Conservation (phyloP, 129 eudicot genomes). For the sunflower (Helianthus annuus) region DNA sequence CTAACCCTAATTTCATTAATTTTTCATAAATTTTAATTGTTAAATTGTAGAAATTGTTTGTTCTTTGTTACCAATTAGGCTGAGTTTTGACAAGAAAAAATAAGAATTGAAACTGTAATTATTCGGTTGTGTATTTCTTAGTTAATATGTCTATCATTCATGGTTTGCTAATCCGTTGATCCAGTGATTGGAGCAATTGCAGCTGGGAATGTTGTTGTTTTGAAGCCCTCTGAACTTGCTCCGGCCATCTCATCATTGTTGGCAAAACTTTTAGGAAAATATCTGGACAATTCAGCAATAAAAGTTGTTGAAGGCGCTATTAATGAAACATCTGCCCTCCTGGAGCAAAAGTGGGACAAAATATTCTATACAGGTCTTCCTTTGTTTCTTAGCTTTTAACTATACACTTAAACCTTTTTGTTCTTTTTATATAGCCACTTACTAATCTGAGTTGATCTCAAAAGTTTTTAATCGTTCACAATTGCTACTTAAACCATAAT, state of each 20-base stretch:
- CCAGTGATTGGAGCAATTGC: conserved; percentile 98
- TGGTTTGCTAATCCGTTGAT: conserved; percentile 48
- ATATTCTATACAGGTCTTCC: conserved; percentile 82
- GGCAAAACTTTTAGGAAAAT: conserved; percentile 60
- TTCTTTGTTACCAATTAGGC: background rate
- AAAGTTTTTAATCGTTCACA: conserved; percentile 9
- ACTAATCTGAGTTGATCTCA: background rate
- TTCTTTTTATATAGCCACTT: conserved; percentile 3
- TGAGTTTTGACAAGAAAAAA: background rate
- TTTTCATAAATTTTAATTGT: too few relatives aligned
- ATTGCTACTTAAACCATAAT: background rate
- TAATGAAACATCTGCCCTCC: conserved; percentile 75
- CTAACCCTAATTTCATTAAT: too few relatives aligned
- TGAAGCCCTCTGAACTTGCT: conserved; percentile 89
- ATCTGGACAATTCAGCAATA: conserved; percentile 70
- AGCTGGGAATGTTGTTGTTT: conserved; percentile 86
- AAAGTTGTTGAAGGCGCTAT: conserved; percentile 87
- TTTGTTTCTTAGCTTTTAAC: conserved; percentile 14
- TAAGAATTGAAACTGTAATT: background rate
- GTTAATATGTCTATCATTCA: background rate
- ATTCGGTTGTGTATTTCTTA: background rate
- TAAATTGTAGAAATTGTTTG: too few relatives aligned
- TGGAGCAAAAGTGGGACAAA: conserved; percentile 95
- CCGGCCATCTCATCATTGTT: conserved; percentile 74
- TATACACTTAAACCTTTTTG: background rate